Evolutionary conservation across 2,329 filamentous ascomycete species (phyloP), one percentile per base, ranked within the genome.

Genomic region (Colletotrichum kahawae): DNA sequence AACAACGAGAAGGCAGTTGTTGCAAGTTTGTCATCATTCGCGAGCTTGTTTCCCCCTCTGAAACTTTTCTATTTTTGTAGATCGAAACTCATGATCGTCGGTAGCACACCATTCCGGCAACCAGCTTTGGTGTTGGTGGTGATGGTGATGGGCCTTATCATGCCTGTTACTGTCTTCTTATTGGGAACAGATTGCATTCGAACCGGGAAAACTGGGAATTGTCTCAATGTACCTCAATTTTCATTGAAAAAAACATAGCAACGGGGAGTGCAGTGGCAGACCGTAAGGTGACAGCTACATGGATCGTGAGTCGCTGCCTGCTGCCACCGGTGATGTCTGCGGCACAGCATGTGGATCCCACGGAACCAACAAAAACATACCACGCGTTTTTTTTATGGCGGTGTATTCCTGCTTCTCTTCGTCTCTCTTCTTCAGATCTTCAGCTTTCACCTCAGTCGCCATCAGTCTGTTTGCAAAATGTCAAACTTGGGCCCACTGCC

Each of bases 201-300:
- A 27, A 27, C 24, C 24, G 24, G 24, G 24, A 27, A 27, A 48
- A 48, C 7, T 21, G 18, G 10, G 12, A 48, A 13, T 2, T 13
- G 0, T n/a, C 43, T 0, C 10, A n/a, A n/a, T 24, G 0, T 24
- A 21, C 12, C 43, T 3, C 18, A 13, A 10, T 48, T 12, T n/a
- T 2, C 9, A 48, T 9, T 13, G 43, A 51, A n/a, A 51, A 51
- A 21, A 7, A 33, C 3, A 10, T 5, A 10, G 9, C 10, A 51
- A 24, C n/a, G 12, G 21, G n/a, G 43, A 51, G 43, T 51, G 0
- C 43, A 51, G n/a, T 51, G 43, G 43, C n/a, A 51, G 43, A 4
- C 43, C 43, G 13, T n/a, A 7, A 51, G 43, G n/a, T 51, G n/a
- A 12, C 12, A 51, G n/a, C 10, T 51, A n/a, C 43, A 21, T 51